Percentiles rank a stretch among this genome's conserved stretches.
These are phyloP conservation scores for Psilocybe tampanensis DNA, from an alignment of 768 basidiomycete genomes.

Conservation along the genomic window DNA sequence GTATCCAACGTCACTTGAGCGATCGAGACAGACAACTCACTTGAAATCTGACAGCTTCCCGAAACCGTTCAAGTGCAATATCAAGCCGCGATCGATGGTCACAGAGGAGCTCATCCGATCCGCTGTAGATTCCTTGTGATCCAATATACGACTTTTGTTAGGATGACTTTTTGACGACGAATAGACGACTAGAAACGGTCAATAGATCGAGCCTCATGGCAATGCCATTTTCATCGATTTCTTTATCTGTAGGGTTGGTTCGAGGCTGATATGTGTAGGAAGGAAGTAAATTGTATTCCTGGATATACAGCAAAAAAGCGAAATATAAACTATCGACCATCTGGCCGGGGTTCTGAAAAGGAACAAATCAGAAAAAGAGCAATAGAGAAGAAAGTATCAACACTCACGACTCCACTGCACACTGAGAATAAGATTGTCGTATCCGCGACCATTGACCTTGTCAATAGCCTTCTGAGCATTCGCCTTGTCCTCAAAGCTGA, in stretches of 20 bases:
- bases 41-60: slow-evolving; percentile 22
- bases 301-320: slow-evolving; percentile 11
- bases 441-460: slow-evolving; percentile 90
- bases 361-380: not conserved
- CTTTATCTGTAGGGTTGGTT: not conserved
- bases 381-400: not conserved
- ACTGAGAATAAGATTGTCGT: slow-evolving; percentile 85
- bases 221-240: too few relatives aligned
- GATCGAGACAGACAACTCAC: not conserved
- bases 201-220: too few relatives aligned
- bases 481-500: slow-evolving; percentile 86
- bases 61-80: slow-evolving; percentile 27
- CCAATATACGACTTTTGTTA: too few relatives aligned
- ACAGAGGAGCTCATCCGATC: slow-evolving; percentile 21
- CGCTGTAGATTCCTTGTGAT: slow-evolving; percentile 10
- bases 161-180: too few relatives aligned
- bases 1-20: not conserved
- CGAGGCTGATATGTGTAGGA: not conserved
- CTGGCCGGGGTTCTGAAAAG: slow-evolving; percentile 36
- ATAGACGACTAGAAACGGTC: too few relatives aligned
- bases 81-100: slow-evolving; percentile 27
- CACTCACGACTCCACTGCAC: slow-evolving; percentile 65
- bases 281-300: slow-evolving; percentile 1
- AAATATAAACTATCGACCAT: slow-evolving; percentile 16
- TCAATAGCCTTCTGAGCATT: slow-evolving; percentile 87